These are phyloP conservation scores for Lagenaria siceraria DNA, from an alignment of 306 rosid genomes.

Conservation along the genomic window DNA sequence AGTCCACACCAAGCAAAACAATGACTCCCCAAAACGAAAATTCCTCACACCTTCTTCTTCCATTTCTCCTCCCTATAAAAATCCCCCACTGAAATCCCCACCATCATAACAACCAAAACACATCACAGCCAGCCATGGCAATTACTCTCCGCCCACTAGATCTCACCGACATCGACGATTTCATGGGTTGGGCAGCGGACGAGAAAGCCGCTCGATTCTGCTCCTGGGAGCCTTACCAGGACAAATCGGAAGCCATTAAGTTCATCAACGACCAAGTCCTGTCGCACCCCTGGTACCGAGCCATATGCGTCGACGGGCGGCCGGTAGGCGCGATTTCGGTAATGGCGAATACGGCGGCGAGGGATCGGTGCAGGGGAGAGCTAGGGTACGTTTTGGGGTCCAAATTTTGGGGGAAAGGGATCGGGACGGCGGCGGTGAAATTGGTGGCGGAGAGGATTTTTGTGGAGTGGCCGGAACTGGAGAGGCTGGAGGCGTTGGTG, in stretches of 20 bases:
- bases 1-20: conserved; percentile 11
- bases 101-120: background rate
- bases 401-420: conserved; percentile 62
- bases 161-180: conserved; percentile 49
- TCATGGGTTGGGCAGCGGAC: conserved; percentile 50
- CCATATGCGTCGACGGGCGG: conserved; percentile 38
- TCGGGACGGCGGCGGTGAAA: conserved; percentile 44
- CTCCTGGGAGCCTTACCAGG: conserved; percentile 42
- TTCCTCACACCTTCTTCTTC: background rate
- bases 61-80: background rate
- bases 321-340: conserved; percentile 45
- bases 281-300: conserved; percentile 39
- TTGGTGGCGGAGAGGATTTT: conserved; percentile 31
- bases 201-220: conserved; percentile 36
- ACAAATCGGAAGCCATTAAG: conserved; percentile 31
- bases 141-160: conserved; percentile 29
- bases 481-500: conserved; percentile 63
- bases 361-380: conserved; percentile 27
- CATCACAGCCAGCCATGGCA: background rate
- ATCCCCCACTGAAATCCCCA: background rate
- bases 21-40: background rate
- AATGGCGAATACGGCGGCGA: conserved; percentile 11
- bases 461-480: conserved; percentile 35
- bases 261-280: conserved; percentile 24
- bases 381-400: conserved; percentile 53